Evolutionary conservation across 305 asterid species (phyloP).

Genomic region (Fraxinus paxiana): DNA sequence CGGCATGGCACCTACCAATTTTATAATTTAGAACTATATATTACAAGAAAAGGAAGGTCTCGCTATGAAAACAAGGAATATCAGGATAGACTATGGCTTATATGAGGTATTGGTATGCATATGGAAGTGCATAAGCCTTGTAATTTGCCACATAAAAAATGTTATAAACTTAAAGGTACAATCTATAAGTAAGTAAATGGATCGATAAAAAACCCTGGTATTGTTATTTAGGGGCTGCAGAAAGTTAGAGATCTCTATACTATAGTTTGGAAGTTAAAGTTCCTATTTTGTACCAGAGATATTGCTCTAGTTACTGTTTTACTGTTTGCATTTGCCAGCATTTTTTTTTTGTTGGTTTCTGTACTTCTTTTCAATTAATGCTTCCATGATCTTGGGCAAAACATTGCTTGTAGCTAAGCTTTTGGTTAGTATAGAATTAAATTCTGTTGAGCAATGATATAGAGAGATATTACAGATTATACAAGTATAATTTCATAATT

Average conservation of each 20-base stretch:
- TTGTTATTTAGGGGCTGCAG: neutral
- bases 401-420: neutral
- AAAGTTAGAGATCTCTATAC: neutral
- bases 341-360: neutral
- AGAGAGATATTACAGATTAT: neutral
- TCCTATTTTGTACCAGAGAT: neutral
- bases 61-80: neutral
- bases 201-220: neutral
- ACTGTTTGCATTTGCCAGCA: neutral
- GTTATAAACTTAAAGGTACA: neutral
- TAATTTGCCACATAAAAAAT: neutral
- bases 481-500: constrained; percentile 14
- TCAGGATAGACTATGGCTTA: neutral
- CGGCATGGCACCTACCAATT: neutral
- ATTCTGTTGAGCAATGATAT: neutral
- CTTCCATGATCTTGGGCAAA: neutral
- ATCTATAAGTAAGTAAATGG: neutral
- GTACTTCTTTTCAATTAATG: neutral
- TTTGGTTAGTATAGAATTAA: neutral
- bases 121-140: neutral
- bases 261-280: neutral
- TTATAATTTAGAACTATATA: neutral
- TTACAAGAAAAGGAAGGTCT: neutral
- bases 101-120: neutral
- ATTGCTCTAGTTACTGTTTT: neutral